A percentile compares a stretch with the other conserved stretches of the same genome.
Evolutionary conservation across 345 rosid genomes (phyloP).

Genomic region (Rhizophora mangle): DNA sequence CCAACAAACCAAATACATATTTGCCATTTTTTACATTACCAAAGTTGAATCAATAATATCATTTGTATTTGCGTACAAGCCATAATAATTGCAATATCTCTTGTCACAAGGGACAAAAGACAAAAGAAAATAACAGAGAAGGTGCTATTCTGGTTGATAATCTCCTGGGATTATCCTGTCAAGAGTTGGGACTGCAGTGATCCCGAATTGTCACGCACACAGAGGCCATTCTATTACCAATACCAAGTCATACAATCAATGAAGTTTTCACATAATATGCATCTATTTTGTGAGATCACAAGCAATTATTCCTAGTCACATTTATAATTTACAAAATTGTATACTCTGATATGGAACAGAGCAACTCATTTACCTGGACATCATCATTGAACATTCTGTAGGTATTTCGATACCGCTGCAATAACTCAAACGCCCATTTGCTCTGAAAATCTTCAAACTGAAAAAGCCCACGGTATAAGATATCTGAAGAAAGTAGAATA

Average conservation of each 20-base stretch:
- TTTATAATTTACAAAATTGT: background rate
- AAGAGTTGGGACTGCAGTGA: too few relatives aligned
- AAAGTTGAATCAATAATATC: background rate
- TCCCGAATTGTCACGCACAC: too few relatives aligned
- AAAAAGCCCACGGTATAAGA: conserved; percentile 18
- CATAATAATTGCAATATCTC: too few relatives aligned
- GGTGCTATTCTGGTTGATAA: too few relatives aligned
- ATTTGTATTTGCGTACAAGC: background rate
- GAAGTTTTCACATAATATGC: background rate
- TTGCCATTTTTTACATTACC: too few relatives aligned
- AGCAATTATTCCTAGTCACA: background rate
- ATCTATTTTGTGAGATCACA: background rate
- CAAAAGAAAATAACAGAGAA: too few relatives aligned
- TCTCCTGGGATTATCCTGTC: too few relatives aligned
- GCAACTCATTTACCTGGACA: conserved; percentile 71
- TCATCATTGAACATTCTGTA: conserved; percentile 98
- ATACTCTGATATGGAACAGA: conserved; percentile 3
- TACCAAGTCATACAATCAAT: too few relatives aligned
- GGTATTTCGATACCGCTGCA: conserved; percentile 78
- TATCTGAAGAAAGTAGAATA: conserved; percentile 2
- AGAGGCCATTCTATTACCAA: too few relatives aligned
- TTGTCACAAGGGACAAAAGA: too few relatives aligned
- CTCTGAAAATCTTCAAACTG: conserved; percentile 99
- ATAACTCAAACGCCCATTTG: conserved; percentile 98
- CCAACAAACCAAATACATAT: too few relatives aligned